Base-by-base conservation (phyloP, 2,329 filamentous ascomycete genomes). In the Aspergillus proliferans region DNA sequence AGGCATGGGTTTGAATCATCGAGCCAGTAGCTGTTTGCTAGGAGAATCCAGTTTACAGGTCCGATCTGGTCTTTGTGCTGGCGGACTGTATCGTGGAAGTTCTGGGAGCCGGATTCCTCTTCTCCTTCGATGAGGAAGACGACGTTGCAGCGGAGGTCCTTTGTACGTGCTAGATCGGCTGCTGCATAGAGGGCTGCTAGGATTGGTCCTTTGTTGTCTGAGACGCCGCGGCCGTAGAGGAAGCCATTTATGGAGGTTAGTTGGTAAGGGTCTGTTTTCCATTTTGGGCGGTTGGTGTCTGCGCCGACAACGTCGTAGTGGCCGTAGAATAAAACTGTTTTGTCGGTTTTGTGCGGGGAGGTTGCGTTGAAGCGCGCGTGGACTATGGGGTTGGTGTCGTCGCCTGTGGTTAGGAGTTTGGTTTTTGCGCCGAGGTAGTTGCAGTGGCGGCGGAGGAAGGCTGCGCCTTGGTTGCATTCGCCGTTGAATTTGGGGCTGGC, bases 1-100 rank as follows among this genome's bases (percentile, higher is more conserved):
- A 98, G 73, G 65, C 93, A 98, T 0, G 93, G 93, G 2, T 94
- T 90, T 57, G 94, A 86, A 63, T 98, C 92, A 63, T 97, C 90
- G 1, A 98, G 78, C 93, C 93, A 98, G 74, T 98, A 98, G 70
- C 91, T 96, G 74, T 98, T 98, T 19, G 93, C 92, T 34, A 98
- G 76, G 28, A 98, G 74, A 48, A 98, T 93, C 76, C 93, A 97
- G 69, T 98, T 92, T 2, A 98, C 84, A 8, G 88, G 78, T 1
- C 93, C 93, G 58, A 98, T 95, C 21, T 88, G 78, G 12, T 85
- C 78, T 67, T 95, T 95, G 69, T 93, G 83, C 54, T 82, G 80
- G 57, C 79, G 81, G 14, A 98, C 84, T 0, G 88, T 87, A 58
- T 92, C 83, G 55, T 88, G 85, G 63, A 98, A 97, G 0, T 93